Evolutionary conservation across 768 basidiomycete species (phyloP).

Genomic region (Glaciozyma martinii): DNA sequence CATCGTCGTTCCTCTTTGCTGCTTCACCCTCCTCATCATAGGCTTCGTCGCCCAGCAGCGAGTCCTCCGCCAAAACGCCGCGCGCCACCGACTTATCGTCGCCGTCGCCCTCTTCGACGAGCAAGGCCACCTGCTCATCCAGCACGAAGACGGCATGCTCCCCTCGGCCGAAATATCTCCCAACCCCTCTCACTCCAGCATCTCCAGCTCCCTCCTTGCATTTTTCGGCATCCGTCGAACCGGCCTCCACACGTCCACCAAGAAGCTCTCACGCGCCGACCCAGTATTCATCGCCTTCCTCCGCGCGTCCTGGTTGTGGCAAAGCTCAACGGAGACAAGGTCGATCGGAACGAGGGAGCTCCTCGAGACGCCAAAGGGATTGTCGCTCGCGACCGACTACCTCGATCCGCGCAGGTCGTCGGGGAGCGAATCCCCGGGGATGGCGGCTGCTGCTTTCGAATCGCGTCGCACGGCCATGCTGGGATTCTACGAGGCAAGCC

Average conservation of each 20-base stretch:
- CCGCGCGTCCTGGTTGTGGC: constrained; percentile 22
- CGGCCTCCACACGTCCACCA: constrained; percentile 11
- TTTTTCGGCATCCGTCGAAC: background rate
- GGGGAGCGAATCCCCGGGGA: no score
- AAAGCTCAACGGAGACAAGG: background rate
- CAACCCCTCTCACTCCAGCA: background rate
- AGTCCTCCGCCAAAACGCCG: constrained; percentile 11
- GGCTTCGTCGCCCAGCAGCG: constrained; percentile 25
- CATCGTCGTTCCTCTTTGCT: constrained; percentile 28
- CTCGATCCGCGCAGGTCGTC: no score
- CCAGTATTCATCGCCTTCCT: constrained; percentile 26
- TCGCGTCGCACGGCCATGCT: no score
- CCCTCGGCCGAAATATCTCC: constrained; percentile 25
- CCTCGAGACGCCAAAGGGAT: no score
- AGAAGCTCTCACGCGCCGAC: constrained; percentile 20
- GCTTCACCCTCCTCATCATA: constrained; percentile 23
- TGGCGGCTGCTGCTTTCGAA: no score
- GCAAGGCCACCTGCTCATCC: constrained; percentile 22
- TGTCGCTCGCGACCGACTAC: no score
- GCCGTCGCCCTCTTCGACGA: constrained; percentile 27
- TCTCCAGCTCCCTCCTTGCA: background rate
- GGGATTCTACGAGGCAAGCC: no score
- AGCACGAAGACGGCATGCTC: constrained; percentile 27
- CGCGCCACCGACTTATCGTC: constrained; percentile 27
- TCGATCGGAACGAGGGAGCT: background rate